Percentiles rank a stretch among this genome's conserved stretches.
Evolutionary conservation across 306 rosid species (phyloP).

Genomic region (Begonia fuchsioides): DNA sequence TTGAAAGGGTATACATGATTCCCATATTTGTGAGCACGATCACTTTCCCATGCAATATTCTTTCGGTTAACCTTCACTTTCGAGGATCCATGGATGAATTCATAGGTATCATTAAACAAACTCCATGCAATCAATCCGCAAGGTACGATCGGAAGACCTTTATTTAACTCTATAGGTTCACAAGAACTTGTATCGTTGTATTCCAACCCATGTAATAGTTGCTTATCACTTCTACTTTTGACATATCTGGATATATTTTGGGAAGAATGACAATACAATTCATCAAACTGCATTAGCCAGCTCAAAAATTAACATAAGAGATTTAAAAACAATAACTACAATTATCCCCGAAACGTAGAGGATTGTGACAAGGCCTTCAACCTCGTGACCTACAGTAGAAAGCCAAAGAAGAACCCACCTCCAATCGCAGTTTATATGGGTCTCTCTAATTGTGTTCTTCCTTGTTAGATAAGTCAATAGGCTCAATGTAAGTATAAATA

Average conservation of each 20-base stretch:
- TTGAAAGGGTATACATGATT: conserved; percentile 79
- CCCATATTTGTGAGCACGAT: conserved; percentile 76
- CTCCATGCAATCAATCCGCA: conserved; percentile 98
- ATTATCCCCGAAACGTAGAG: too few relatives aligned
- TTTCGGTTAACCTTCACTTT: conserved; percentile 62
- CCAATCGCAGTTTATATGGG: too few relatives aligned
- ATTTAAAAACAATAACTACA: too few relatives aligned
- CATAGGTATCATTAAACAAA: conserved; percentile 74
- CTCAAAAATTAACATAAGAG: too few relatives aligned
- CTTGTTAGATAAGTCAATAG: too few relatives aligned
- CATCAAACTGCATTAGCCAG: too few relatives aligned
- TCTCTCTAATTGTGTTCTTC: too few relatives aligned
- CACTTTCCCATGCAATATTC: conserved; percentile 94
- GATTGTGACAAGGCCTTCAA: too few relatives aligned
- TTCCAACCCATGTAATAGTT: conserved; percentile 65
- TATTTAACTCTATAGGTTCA: conserved; percentile 43
- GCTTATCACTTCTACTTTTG: conserved; percentile 70
- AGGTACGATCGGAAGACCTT: conserved; percentile 62
- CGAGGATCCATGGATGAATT: conserved; percentile 47
- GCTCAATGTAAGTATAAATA: too few relatives aligned
- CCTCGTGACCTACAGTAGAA: too few relatives aligned
- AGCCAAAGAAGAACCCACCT: too few relatives aligned
- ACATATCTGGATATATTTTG: conserved; percentile 54
- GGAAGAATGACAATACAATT: conserved; percentile 1
- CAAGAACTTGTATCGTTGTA: conserved; percentile 57